Evolutionary conservation across 2,329 filamentous ascomycete genomes (phyloP).

Genomic region (Aspergillus pseudonomiae): DNA sequence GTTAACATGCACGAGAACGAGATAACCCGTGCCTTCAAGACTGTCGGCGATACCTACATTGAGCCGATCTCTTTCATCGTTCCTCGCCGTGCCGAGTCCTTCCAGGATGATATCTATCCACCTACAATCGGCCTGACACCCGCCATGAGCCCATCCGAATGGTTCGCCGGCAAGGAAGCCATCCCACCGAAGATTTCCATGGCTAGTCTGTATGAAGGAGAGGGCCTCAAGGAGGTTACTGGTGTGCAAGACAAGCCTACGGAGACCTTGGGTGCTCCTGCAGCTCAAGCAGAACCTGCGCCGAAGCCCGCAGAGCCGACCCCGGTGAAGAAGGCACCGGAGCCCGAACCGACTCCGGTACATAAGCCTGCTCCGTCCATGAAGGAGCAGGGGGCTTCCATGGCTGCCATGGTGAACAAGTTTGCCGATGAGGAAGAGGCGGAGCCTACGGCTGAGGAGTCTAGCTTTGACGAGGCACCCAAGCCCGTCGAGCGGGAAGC

Average conservation of each 20-base stretch:
- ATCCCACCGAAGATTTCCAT: slow-evolving; percentile 91
- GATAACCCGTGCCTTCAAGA: slow-evolving; percentile 94
- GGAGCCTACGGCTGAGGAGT: slow-evolving; percentile 63
- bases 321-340: slow-evolving; percentile 28
- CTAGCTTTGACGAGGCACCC: slow-evolving; percentile 83
- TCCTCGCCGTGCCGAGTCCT: slow-evolving; percentile 86
- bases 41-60: slow-evolving; percentile 89
- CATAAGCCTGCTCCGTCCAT: slow-evolving; percentile 66
- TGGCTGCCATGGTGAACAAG: slow-evolving; percentile 81
- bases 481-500: slow-evolving; percentile 71
- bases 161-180: slow-evolving; percentile 82
- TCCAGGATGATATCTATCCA: slow-evolving; percentile 96
- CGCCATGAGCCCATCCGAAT: slow-evolving; percentile 77
- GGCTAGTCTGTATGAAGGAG: slow-evolving; percentile 86
- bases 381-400: slow-evolving; percentile 84
- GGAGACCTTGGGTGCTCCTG: slow-evolving; percentile 42
- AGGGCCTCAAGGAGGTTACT: slow-evolving; percentile 73
- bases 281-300: slow-evolving; percentile 54
- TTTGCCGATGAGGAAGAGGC: slow-evolving; percentile 76
- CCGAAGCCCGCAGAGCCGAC: slow-evolving; percentile 48
- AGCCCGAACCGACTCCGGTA: slow-evolving; percentile 38
- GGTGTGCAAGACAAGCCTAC: slow-evolving; percentile 45
- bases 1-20: slow-evolving; percentile 98
- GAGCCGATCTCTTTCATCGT: slow-evolving; percentile 98
- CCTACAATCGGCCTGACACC: slow-evolving; percentile 80